Evolutionary conservation across 1,284 basidiomycete species (phyloP), one percentile per base, ranked within the genome.

Genomic region (Boletus holoroseus): DNA sequence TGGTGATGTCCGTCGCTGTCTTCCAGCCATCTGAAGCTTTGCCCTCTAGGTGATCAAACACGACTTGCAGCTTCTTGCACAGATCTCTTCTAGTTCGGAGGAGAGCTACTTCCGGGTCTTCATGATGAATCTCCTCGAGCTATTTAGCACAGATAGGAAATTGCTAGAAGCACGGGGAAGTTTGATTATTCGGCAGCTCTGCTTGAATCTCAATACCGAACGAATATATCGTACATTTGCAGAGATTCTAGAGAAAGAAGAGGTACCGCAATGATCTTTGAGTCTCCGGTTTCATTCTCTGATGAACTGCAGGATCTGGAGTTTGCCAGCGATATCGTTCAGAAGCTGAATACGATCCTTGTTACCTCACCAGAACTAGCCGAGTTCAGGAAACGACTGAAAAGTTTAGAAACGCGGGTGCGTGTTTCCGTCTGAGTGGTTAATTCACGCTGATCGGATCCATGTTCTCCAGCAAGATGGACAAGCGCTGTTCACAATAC

Each of bases 211-310:
- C 49, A 96, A 95, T 64, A 93, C 94, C 0, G 96, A 99, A 68
- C 79, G 88, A 58, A 98, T 99, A 65, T 99, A 97, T 68, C 79
- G 91, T 49, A 92, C 94, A 0, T 90, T 98, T 60, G 95, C 96
- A 0, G 95, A 98, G 71, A 94, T 99, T 45, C 70, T 99, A 55
- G 96, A 99, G 73, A 94, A 94, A 67, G 95, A 99, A 73, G 95
- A 98, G 73, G 92, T 91, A 55, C 56, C 24, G 9, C 0, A 27
- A 8, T 24, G 11, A 38, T 52, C 13, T 12, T 35, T 42, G 26
- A 11, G 28, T 4, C 34, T 37, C 8, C 9, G n/a, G 9, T 49
- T 3, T 34, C 11, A 2, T 36, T 11, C 35, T 26, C 39, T 57
- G 44, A 58, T 39, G 26, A 12, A 7, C 11, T 11, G 24, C 47